Evolutionary conservation across 2,329 filamentous ascomycete species (phyloP), one percentile per base, ranked within the genome.

Genomic region (Aspergillus sp.): DNA sequence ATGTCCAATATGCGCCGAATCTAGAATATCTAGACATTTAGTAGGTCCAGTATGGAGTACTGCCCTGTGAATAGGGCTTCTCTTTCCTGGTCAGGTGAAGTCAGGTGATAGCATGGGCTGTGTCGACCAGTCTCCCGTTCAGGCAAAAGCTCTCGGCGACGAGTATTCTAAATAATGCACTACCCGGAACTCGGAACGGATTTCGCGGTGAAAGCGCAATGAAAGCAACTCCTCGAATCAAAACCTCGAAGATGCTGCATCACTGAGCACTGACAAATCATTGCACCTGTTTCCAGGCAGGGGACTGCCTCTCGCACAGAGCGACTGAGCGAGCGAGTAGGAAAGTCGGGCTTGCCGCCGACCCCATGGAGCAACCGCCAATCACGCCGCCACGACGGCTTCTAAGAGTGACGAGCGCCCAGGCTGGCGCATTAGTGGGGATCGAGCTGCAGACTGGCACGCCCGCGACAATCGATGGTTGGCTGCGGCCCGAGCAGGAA

Each of bases 401-500:
- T 25, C 35, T 41, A 51, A 55, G 57, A 54, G 62, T 64, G 62
- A 64, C 45, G 57, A 52, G 37, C 39, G 48, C 44, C 52, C 44
- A 40, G 51, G 25, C 45, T 25, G 41, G 19, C 52, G 60, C 62
- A 64, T 62, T 64, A 62, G 62, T 52, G 50, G 46, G 59, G 27
- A 52, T 52, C 15, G 15, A 15, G 33, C 46, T 58, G 58, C 60
- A 60, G 56, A 50, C 31, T 56, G 43, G 51, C 58, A 60, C 51
- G n/a, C 37, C 31, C 17, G 8, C 47, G 8, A 23, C 25, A 31
- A 25, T 40, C 27, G 35, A 19, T 58, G 51, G 51, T 58, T 58
- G 56, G 56, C 46, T 51, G 17, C 37, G 35, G 56, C 25, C 46
- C 46, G 44, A 51, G 56, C 35, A 52, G 46, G 52, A n/a, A 50